phyloP scores from a whole-genome alignment of 106 monocot genomes.

The Posidonia australis region DNA sequence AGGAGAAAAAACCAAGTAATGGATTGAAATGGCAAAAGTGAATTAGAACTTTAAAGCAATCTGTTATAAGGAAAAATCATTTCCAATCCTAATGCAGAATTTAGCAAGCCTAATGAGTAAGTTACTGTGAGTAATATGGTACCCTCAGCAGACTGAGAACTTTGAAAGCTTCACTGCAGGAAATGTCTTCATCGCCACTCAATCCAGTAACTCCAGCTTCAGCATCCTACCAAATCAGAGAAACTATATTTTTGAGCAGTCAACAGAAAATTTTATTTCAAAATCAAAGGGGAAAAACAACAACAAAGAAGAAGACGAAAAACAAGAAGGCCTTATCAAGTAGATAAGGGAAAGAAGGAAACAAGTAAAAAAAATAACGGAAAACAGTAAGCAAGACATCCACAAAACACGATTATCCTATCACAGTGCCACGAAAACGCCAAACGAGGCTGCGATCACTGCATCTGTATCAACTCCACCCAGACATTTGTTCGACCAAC shows the following conservation, averaged over 20 bases:
- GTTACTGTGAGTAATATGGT: conserved; percentile 1
- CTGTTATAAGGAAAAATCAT: neutral
- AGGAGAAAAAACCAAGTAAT: neutral
- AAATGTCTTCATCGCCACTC: conserved; percentile 22
- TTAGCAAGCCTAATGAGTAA: neutral
- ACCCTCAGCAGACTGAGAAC: conserved; percentile 53
- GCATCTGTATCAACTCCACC: too few relatives aligned
- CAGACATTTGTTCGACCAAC: too few relatives aligned
- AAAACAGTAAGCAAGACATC: too few relatives aligned
- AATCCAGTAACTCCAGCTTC: conserved; percentile 23
- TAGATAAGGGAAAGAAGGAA: too few relatives aligned
- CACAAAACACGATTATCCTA: too few relatives aligned
- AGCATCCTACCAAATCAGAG: conserved; percentile 37
- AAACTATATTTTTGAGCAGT: too few relatives aligned
- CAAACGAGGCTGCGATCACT: too few relatives aligned
- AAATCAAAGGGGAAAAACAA: too few relatives aligned
- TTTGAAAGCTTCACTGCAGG: conserved; percentile 21
- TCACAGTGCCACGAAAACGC: too few relatives aligned
- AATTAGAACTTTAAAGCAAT: neutral
- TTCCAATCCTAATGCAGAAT: neutral
- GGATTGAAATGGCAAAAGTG: neutral
- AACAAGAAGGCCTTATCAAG: too few relatives aligned
- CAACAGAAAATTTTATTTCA: neutral
- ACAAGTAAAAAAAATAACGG: too few relatives aligned
- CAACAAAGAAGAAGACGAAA: too few relatives aligned